Conservation (phyloP, 306 rosid genomes). For the Rubus parviflorus region DNA sequence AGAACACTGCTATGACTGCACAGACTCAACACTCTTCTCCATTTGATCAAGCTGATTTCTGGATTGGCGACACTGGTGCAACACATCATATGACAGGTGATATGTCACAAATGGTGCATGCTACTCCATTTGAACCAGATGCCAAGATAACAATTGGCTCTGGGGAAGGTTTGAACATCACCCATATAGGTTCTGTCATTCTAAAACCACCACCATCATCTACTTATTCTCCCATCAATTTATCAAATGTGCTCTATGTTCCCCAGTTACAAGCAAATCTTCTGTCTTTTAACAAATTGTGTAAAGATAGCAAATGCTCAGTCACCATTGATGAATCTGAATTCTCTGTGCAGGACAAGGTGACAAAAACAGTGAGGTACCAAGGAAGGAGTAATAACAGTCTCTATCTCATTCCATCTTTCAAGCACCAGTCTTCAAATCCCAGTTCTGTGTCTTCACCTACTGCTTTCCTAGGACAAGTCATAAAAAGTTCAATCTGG, state of each 20-base stretch:
- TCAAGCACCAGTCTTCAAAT: no score
- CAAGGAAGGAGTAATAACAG: neutral
- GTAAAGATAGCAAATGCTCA: neutral
- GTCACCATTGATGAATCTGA: neutral
- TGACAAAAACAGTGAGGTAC: rapidly evolving
- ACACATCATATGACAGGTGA: neutral
- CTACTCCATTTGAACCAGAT: no score
- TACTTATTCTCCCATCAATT: no score
- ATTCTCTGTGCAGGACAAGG: neutral
- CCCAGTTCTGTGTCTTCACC: no score
- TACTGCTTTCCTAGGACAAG: no score
- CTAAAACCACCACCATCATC: no score
- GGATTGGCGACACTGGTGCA: neutral
- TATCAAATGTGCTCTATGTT: neutral
- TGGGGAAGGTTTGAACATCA: neutral
- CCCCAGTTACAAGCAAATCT: neutral
- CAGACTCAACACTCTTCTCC: no score
- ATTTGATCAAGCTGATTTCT: neutral
- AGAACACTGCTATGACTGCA: no score
- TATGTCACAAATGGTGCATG: no score
- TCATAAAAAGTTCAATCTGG: no score
- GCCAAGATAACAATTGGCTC: neutral
- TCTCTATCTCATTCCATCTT: no score
- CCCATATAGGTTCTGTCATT: neutral
- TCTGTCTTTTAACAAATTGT: neutral